Evolutionary conservation across 108 stramenopile genomes (phyloP), one percentile per base, ranked within the genome.

Genomic region (Epithemia pelagica): DNA sequence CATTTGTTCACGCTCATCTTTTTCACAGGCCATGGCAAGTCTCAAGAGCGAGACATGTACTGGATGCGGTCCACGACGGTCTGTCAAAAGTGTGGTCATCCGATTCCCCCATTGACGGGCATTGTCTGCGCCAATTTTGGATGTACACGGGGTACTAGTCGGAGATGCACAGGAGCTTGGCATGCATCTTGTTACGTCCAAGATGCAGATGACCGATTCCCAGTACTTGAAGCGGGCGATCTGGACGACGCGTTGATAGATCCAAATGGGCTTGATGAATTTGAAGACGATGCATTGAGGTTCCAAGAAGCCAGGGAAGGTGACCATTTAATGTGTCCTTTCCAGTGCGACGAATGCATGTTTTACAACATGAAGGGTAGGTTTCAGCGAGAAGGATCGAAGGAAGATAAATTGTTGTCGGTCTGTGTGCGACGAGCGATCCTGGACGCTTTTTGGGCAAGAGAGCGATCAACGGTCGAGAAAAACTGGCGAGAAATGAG

Each of bases 91-190:
- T 82, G 84, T 64, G 32, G 59, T 21, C 71, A 61, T 23, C 33
- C 21, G 54, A 58, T 64, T 22, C 52, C 22, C 52, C 31, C 63
- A 60, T 30, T 52, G 31, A 32, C 30, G 19, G 79, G 77, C 22
- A 65, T 79, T 51, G 64, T 77, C 53, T 77, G 78, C 71, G 65
- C 61, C n/a, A 87, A 87, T 65, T 87, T 71, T 73, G 66, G 61
- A 15, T 46, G 5, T 46, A 46, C 37, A 46, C 37, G 37, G 10
- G 15, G 37, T 10, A 46, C 37, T 15, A 46, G 10, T 10, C 37
- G 37, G 5, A 10, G 10, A 46, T 46, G 37, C 15, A 15, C 5
- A 10, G 15, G 37, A 15, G 37, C 37, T 10, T 46, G 37, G 37
- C 37, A 46, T 46, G 37, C 37, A 10, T 15, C 5, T 5, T 46